These are phyloP conservation scores for Paramarasmius palmivorus DNA, from an alignment of 1,284 basidiomycete genomes.

Conservation along the genomic window DNA sequence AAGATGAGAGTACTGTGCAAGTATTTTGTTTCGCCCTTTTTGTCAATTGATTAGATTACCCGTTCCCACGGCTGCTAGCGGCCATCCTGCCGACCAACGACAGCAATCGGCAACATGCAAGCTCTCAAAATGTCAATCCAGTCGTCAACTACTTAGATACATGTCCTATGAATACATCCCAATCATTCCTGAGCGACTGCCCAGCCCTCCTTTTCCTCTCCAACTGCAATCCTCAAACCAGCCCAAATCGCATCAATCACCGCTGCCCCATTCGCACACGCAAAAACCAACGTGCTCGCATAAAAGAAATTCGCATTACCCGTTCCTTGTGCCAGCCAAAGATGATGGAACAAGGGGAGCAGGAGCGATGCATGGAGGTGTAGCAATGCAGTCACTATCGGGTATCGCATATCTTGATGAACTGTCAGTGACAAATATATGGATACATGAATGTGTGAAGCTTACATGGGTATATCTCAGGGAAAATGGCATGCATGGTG, in stretches of 20 bases:
- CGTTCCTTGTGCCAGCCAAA: constrained; percentile 91
- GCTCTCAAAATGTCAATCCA: too few species aligned
- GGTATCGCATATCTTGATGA: constrained; percentile 78
- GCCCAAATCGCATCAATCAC: constrained; percentile 84
- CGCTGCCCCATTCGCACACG: constrained; percentile 82
- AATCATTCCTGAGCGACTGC: constrained; percentile 58
- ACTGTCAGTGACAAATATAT: constrained; percentile 3
- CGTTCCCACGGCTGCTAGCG: too few species aligned
- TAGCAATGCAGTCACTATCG: constrained; percentile 82
- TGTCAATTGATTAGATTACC: too few species aligned
- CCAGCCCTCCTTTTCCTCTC: constrained; percentile 51
- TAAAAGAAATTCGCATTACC: constrained; percentile 99
- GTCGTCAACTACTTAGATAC: too few species aligned
- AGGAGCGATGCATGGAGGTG: constrained; percentile 86
- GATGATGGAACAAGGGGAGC: constrained; percentile 87
- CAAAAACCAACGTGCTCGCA: constrained; percentile 92
- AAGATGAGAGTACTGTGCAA: too few species aligned
- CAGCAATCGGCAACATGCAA: too few species aligned
- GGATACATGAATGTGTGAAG: constrained; percentile 14
- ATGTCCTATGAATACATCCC: too few species aligned
- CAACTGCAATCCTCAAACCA: constrained; percentile 70
- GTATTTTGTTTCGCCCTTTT: too few species aligned
- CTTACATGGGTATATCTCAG: constrained; percentile 83
- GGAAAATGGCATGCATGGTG: constrained; percentile 80
- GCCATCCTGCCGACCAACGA: too few species aligned